phyloP scores from a whole-genome alignment of 73 alveolate genomes.

The Paramecium octaurelia region DNA sequence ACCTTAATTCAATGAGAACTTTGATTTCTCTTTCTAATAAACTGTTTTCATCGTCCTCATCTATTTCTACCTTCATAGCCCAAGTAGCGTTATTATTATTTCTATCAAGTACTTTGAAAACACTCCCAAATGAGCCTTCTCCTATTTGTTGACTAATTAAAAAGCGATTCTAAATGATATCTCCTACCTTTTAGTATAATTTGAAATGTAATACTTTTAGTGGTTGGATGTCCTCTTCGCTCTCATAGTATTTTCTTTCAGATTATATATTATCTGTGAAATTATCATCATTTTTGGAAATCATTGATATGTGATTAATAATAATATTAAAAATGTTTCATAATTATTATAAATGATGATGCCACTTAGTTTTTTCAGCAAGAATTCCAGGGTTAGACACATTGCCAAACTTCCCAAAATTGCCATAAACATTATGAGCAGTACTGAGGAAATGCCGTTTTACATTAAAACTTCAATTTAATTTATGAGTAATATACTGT shows the following conservation, averaged over 20 bases:
- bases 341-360: conserved; percentile 53
- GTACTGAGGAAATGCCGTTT: conserved; percentile 50
- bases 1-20: conserved; percentile 33
- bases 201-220: neutral
- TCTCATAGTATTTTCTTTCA: neutral
- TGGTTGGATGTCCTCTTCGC: neutral
- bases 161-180: neutral
- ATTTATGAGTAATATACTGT: neutral
- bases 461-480: conserved; percentile 30
- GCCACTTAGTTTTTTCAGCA: conserved; percentile 57
- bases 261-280: neutral
- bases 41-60: neutral
- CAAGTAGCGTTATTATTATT: neutral
- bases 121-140: conserved; percentile 35
- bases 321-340: neutral
- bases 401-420: conserved; percentile 61
- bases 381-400: conserved; percentile 58
- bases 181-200: neutral
- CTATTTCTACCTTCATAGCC: conserved; percentile 35
- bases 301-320: neutral
- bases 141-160: neutral
- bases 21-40: conserved; percentile 39
- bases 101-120: conserved; percentile 7
- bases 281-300: neutral
- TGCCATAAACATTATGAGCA: conserved; percentile 56